Evolutionary conservation across 148 eudicot genomes (phyloP).

Genomic region (Hydrangea macrophylla): DNA sequence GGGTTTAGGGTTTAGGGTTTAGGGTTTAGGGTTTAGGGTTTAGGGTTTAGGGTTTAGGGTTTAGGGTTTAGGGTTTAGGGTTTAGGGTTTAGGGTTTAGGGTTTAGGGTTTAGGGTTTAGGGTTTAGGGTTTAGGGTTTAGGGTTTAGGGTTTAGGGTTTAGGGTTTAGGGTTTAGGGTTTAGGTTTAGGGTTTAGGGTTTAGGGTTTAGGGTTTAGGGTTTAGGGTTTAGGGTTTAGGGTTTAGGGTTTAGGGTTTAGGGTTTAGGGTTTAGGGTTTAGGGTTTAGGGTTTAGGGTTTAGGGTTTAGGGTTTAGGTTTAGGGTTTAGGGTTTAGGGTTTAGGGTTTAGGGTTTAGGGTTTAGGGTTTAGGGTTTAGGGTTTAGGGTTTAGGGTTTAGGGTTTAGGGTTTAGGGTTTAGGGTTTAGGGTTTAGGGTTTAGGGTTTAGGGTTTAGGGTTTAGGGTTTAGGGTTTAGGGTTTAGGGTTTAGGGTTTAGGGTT

Average conservation of each 20-base stretch:
- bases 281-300: neutral
- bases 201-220: neutral
- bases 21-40: slow-evolving; percentile 1
- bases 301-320: neutral
- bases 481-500: slow-evolving; percentile 1
- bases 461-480: slow-evolving; percentile 1
- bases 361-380: slow-evolving; percentile 1
- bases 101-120: neutral
- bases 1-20: slow-evolving; percentile 1
- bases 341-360: slow-evolving; percentile 1
- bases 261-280: neutral
- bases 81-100: neutral
- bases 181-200: neutral
- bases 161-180: neutral
- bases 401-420: slow-evolving; percentile 1
- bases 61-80: neutral
- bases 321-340: slow-evolving; percentile 1
- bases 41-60: slow-evolving; percentile 1
- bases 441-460: slow-evolving; percentile 1
- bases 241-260: neutral
- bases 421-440: slow-evolving; percentile 1
- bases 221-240: neutral
- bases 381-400: slow-evolving; percentile 1
- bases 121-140: neutral
- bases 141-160: neutral